Conservation (phyloP, 257 asterid species). For the Fraxinus anomala region DNA sequence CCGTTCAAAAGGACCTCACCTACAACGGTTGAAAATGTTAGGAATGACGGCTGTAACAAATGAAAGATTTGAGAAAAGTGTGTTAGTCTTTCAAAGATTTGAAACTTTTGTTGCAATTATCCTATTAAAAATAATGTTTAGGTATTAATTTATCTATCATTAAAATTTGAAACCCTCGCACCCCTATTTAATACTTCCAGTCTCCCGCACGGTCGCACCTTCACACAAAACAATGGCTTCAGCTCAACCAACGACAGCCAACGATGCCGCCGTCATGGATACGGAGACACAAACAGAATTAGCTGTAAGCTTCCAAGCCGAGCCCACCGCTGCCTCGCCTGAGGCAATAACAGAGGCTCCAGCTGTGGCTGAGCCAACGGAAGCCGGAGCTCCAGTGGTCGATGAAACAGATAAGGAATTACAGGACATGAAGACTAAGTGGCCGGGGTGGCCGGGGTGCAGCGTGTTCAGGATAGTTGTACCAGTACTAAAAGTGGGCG, state of each 20-base stretch:
- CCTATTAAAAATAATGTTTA: too few species aligned
- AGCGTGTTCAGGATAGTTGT: constrained; percentile 44
- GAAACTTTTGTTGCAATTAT: too few species aligned
- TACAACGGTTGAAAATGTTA: too few species aligned
- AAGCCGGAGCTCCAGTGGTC: constrained; percentile 1
- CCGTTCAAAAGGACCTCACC: too few species aligned
- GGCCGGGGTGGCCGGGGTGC: constrained; percentile 64
- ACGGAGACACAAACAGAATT: not conserved
- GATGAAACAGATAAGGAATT: constrained; percentile 7
- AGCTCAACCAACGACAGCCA: not conserved
- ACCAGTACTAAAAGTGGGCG: constrained; percentile 47
- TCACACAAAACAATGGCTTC: not conserved
- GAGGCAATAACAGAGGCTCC: not conserved
- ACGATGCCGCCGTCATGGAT: not conserved
- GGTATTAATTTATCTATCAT: not conserved
- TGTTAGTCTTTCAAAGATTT: too few species aligned
- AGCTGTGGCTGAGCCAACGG: not conserved
- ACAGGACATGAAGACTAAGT: constrained; percentile 19
- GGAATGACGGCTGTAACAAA: too few species aligned
- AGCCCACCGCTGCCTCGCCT: not conserved
- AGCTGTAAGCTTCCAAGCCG: not conserved
- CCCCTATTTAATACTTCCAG: not conserved
- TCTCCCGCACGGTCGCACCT: not conserved
- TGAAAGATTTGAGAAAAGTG: too few species aligned
- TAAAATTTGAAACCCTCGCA: not conserved